Evolutionary conservation across 176 grass and related monocot genomes (phyloP).

Genomic region (Oryza glaberrima): DNA sequence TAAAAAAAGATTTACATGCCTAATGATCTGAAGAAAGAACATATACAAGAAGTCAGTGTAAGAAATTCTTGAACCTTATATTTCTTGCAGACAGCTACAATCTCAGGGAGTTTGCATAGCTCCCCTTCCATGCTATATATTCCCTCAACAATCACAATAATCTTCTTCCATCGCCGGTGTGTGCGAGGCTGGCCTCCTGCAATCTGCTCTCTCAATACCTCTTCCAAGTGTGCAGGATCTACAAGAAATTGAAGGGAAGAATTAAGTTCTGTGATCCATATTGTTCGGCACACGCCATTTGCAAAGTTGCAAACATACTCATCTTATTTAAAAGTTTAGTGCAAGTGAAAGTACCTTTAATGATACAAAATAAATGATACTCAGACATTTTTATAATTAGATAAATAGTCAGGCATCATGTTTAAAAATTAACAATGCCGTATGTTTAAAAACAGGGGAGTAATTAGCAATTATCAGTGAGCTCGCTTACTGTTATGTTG

Average conservation of each 20-base stretch:
- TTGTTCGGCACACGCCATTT: conserved; percentile 10
- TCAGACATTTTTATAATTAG: no score
- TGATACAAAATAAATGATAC: no score
- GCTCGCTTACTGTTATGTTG: conserved; percentile 97
- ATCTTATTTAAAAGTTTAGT: no score
- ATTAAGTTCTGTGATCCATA: neutral
- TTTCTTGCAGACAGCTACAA: conserved; percentile 91
- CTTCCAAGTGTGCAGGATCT: conserved; percentile 90
- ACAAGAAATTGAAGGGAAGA: conserved; percentile 24
- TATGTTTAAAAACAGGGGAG: neutral
- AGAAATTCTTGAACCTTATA: conserved; percentile 69
- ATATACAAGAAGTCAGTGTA: conserved; percentile 6
- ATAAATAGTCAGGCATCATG: no score
- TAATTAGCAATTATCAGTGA: neutral
- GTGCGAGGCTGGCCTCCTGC: conserved; percentile 77
- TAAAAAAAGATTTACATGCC: neutral
- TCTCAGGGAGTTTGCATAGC: conserved; percentile 83
- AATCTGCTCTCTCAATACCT: conserved; percentile 87
- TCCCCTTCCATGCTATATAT: conserved; percentile 99
- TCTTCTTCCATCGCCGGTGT: conserved; percentile 91
- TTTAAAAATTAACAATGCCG: no score
- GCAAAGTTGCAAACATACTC: neutral
- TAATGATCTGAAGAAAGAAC: conserved; percentile 20
- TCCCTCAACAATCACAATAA: conserved; percentile 93
- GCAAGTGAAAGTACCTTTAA: no score